Evolutionary conservation across 2,329 filamentous ascomycete species (phyloP).

Genomic region (Westerdykella sp.): DNA sequence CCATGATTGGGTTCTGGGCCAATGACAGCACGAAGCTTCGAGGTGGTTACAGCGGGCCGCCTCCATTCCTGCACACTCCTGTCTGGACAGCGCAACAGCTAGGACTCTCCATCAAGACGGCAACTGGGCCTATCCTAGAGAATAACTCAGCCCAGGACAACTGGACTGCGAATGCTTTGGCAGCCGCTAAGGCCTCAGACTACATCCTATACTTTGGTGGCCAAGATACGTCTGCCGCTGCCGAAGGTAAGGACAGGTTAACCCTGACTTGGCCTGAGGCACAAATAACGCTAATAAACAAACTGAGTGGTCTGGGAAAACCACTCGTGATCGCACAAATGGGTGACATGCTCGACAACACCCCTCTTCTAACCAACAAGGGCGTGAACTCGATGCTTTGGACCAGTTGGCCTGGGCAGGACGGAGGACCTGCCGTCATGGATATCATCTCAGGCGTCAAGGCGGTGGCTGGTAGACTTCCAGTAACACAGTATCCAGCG

Average conservation of each 20-base stretch:
- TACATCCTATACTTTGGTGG: slow-evolving; percentile 53
- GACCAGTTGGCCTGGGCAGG: slow-evolving; percentile 57
- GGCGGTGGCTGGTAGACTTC: slow-evolving; percentile 51
- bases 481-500: slow-evolving; percentile 52
- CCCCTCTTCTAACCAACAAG: slow-evolving; percentile 43
- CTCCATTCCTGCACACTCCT: slow-evolving; percentile 52
- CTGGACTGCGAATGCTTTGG: slow-evolving; percentile 12
- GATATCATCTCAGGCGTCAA: slow-evolving; percentile 50
- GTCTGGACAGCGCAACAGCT: slow-evolving; percentile 47
- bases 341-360: slow-evolving; percentile 49
- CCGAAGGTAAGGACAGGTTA: slow-evolving; percentile 49
- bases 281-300: slow-evolving; percentile 48
- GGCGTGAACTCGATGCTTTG: slow-evolving; percentile 51
- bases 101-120: slow-evolving; percentile 35
- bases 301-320: slow-evolving; percentile 45
- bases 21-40: slow-evolving; percentile 48
- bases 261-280: slow-evolving; percentile 48
- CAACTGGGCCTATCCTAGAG: slow-evolving; percentile 14
- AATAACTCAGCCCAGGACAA: slow-evolving; percentile 9
- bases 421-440: slow-evolving; percentile 52
- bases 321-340: slow-evolving; percentile 50
- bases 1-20: slow-evolving; percentile 56
- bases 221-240: slow-evolving; percentile 49
- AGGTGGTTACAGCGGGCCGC: slow-evolving; percentile 53
- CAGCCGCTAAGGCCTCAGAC: slow-evolving; percentile 41